Conservation (phyloP, 805 yeast genomes). For the Kuraishia borneana region DNA sequence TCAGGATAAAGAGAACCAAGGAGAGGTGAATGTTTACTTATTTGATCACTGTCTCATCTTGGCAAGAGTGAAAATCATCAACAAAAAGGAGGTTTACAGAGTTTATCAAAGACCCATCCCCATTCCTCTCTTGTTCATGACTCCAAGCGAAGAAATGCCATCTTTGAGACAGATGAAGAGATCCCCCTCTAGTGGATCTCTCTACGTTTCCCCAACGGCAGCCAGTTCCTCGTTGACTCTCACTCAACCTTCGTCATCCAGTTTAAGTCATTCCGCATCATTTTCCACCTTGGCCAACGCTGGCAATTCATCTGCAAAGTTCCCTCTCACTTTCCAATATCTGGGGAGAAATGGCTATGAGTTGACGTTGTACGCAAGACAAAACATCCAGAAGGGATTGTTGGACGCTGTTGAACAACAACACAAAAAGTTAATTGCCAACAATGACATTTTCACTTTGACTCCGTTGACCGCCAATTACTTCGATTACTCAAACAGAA, state of each 20-base stretch:
- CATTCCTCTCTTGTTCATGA: constrained; percentile 59
- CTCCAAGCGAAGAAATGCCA: constrained; percentile 74
- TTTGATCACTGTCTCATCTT: constrained; percentile 83
- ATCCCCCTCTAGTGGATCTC: constrained; percentile 23
- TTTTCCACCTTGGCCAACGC: neutral
- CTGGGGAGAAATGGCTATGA: constrained; percentile 46
- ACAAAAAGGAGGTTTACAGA: constrained; percentile 82
- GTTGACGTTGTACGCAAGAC: constrained; percentile 37
- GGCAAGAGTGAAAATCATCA: constrained; percentile 76
- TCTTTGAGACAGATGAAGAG: constrained; percentile 34
- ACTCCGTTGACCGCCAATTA: constrained; percentile 65
- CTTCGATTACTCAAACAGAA: constrained; percentile 64
- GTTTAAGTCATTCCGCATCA: neutral
- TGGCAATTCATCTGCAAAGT: constrained; percentile 15
- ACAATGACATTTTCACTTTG: constrained; percentile 70
- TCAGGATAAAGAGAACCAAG: constrained; percentile 61
- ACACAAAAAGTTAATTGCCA: constrained; percentile 58
- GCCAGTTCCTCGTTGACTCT: neutral
- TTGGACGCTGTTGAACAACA: constrained; percentile 72
- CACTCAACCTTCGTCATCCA: constrained; percentile 7
- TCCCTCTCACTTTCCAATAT: constrained; percentile 40
- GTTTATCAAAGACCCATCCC: constrained; percentile 88
- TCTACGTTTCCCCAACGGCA: constrained; percentile 2
- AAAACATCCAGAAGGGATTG: constrained; percentile 64
- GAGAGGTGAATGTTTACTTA: constrained; percentile 75